Conservation (phyloP, 2,329 filamentous ascomycete species). For the Colletotrichum simmondsii region DNA sequence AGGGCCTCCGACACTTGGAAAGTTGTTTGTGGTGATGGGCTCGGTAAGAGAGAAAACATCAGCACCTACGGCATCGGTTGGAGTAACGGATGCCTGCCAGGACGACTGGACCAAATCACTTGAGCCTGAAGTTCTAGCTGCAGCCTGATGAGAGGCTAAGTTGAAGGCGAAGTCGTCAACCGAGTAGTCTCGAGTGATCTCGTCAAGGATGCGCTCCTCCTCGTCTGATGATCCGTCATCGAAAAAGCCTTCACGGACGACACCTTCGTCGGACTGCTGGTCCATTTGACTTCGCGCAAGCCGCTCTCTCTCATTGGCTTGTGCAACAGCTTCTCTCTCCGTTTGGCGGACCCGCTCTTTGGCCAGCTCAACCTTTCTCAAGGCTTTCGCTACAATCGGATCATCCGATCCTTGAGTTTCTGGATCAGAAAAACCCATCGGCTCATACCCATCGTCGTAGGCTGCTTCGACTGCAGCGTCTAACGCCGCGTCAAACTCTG, state of each 20-base stretch:
- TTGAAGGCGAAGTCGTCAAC: conserved; percentile 75
- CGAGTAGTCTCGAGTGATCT: conserved; percentile 86
- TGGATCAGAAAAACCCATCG: conserved; percentile 59
- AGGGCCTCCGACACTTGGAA: conserved; percentile 39
- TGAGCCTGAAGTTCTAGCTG: conserved; percentile 84
- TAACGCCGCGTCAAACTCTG: conserved; percentile 92
- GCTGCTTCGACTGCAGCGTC: conserved; percentile 97
- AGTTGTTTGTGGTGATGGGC: conserved; percentile 36
- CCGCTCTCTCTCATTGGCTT: conserved; percentile 8
- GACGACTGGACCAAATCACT: conserved; percentile 82
- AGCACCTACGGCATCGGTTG: conserved; percentile 30
- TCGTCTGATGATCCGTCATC: conserved; percentile 74
- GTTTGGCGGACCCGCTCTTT: conserved; percentile 80
- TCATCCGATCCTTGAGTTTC: conserved; percentile 14
- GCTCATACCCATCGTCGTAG: conserved; percentile 91
- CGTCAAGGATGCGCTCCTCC: conserved; percentile 83
- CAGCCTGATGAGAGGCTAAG: conserved; percentile 28
- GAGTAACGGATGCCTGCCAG: conserved; percentile 76
- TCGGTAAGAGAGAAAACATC: conserved; percentile 6
- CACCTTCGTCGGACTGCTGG: conserved; percentile 56
- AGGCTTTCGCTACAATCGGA: conserved; percentile 61
- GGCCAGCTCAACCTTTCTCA: conserved; percentile 77
- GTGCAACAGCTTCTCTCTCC: conserved; percentile 74
- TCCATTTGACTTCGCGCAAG: conserved; percentile 43
- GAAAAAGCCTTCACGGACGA: conserved; percentile 63